A percentile compares a stretch with the other conserved stretches of the same genome.
Conservation (phyloP, 352 stramenopile genomes). For the Blastocystis sp. region DNA sequence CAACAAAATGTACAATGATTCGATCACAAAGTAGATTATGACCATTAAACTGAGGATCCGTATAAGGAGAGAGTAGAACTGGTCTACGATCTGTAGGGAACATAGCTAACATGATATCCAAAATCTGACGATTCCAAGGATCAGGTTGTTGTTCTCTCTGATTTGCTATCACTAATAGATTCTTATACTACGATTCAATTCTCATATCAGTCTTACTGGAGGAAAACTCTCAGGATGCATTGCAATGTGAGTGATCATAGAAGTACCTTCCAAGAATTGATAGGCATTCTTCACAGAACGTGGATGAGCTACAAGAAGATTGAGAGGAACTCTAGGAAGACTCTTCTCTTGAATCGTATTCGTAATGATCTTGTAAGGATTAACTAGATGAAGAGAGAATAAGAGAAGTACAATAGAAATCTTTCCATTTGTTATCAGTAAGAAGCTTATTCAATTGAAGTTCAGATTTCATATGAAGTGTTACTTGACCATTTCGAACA, state of each 20-base stretch:
- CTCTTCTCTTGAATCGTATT: neutral
- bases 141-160: neutral
- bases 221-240: neutral
- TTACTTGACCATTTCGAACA: conserved; percentile 19
- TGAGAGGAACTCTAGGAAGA: neutral
- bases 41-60: neutral
- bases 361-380: neutral
- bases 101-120: neutral
- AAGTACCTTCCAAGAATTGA: conserved; percentile 33
- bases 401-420: conserved; percentile 9
- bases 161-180: neutral
- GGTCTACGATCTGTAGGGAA: neutral
- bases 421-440: conserved; percentile 30
- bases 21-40: conserved; percentile 6
- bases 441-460: neutral
- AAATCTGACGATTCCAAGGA: neutral
- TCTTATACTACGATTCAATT: neutral
- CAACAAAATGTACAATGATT: neutral
- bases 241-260: neutral
- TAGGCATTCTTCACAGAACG: neutral
- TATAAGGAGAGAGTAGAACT: neutral
- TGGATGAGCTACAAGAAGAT: conserved; percentile 1
- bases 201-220: neutral
- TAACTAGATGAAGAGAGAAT: neutral
- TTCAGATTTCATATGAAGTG: conserved; percentile 25